Evolutionary conservation across 2,329 filamentous ascomycete species (phyloP).

Genomic region (Cercospora sojina): DNA sequence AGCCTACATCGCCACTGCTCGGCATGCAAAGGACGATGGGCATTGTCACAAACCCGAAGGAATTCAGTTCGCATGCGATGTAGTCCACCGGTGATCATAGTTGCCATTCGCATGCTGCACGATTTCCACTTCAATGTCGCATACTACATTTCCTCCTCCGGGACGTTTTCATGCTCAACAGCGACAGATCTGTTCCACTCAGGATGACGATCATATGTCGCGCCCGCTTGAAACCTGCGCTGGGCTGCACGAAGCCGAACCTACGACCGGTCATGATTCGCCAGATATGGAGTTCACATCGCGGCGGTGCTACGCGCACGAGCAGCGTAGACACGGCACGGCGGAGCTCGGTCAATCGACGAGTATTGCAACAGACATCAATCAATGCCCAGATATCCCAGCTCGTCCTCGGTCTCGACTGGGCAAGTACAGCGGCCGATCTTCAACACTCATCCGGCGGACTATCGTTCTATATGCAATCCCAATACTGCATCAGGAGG

Average conservation of each 20-base stretch:
- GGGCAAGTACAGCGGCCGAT: background rate
- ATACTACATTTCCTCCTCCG: background rate
- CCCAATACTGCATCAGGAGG: background rate
- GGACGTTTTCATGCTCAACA: background rate
- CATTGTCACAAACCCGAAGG: background rate
- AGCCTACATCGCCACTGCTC: background rate
- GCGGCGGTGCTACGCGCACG: slow-evolving; percentile 2
- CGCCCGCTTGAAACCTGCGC: background rate
- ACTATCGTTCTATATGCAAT: background rate
- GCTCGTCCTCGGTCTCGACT: background rate
- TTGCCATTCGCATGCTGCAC: background rate
- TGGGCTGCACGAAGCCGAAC: slow-evolving; percentile 11
- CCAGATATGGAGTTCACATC: background rate
- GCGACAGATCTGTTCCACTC: background rate
- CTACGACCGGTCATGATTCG: slow-evolving; percentile 12
- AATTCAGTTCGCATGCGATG: background rate
- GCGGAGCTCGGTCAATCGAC: background rate
- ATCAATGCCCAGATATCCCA: background rate
- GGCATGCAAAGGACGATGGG: background rate
- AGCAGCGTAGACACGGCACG: background rate
- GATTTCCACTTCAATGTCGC: background rate
- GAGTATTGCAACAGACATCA: background rate
- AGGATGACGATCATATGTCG: background rate
- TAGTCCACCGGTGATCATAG: background rate
- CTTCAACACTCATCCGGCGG: background rate